Base-by-base conservation (phyloP, 352 stramenopile genomes). In the Phytophthora capsici region DNA sequence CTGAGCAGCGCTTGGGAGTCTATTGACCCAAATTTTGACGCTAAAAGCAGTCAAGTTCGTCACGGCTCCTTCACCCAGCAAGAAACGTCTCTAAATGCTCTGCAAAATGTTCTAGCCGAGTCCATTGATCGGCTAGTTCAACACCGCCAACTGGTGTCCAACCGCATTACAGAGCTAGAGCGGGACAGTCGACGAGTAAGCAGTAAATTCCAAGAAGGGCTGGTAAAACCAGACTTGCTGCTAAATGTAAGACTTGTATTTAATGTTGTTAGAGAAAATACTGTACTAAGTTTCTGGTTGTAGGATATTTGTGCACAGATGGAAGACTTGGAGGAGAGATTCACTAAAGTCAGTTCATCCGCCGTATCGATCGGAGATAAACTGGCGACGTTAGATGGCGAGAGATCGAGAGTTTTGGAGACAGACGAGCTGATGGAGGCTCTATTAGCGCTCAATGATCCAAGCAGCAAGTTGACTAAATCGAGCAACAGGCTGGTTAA, bases 311-410 rank as follows among this genome's bases (percentile, higher is more conserved):
- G 81, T 56, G 69, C 66, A 16, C 81, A 92, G 56, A 90, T 94
- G 82, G 86, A 93, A 51, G 86, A 93, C 49, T 60, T 94, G 23
- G 86, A 94, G 66, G 84, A 94, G 65, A 82, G 86, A 40, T 94
- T 94, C 58, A 89, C 84, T 16, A 94, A 94, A 76, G 84, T 94
- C 53, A 94, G 86, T 48, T 90, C 84, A n/a, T 87, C 86, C 0
- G 86, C 86, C 7, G 77, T 94, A 17, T 66, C 86, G 9, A 89
- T 94, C 40, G 86, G 86, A 26, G 84, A 93, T 48, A 73, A 71
- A n/a, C 56, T 94, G 8, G 73, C 82, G 16, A 77, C 69, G 13
- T 67, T 94, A 41, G 84, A 94, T 54, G 73, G 77, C 12, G 86
- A 94, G 41, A 68, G 84, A 23, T 78, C 70, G 4, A 79, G 82